Evolutionary conservation across 2,329 filamentous ascomycete genomes (phyloP).

Genomic region (Fusarium phyllophilum): DNA sequence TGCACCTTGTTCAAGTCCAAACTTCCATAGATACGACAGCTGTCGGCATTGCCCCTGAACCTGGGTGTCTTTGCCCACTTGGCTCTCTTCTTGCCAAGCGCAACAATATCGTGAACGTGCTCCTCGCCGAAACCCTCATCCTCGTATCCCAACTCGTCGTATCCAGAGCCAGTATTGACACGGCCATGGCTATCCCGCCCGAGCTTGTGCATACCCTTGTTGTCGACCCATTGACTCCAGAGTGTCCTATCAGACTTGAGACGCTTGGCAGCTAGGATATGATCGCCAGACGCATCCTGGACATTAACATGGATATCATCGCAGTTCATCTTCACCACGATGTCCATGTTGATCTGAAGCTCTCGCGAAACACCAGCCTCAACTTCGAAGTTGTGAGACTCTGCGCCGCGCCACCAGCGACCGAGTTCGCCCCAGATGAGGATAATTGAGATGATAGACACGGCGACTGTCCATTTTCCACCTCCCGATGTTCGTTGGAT

Average conservation of each 20-base stretch:
- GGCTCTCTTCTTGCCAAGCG: slow-evolving; percentile 69
- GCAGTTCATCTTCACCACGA: slow-evolving; percentile 92
- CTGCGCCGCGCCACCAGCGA: slow-evolving; percentile 85
- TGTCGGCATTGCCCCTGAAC: slow-evolving; percentile 70
- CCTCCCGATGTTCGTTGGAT: slow-evolving; percentile 84
- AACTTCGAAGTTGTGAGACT: slow-evolving; percentile 90
- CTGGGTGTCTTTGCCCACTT: slow-evolving; percentile 81
- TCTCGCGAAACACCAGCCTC: slow-evolving; percentile 89
- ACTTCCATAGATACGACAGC: slow-evolving; percentile 89
- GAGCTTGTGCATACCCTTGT: slow-evolving; percentile 71
- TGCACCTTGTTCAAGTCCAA: slow-evolving; percentile 96
- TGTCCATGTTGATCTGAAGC: slow-evolving; percentile 94
- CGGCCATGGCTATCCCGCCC: slow-evolving; percentile 66
- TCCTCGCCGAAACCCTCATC: slow-evolving; percentile 80
- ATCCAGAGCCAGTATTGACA: slow-evolving; percentile 61
- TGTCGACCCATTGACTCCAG: slow-evolving; percentile 84
- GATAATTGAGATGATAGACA: slow-evolving; percentile 77
- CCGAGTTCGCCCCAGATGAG: slow-evolving; percentile 81
- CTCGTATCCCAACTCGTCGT: slow-evolving; percentile 57
- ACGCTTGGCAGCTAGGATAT: slow-evolving; percentile 82
- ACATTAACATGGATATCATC: slow-evolving; percentile 93
- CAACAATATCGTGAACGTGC: slow-evolving; percentile 91
- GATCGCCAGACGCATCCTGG: slow-evolving; percentile 92
- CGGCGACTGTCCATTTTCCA: slow-evolving; percentile 91
- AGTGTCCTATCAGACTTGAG: slow-evolving; percentile 80